Evolutionary conservation across 2,329 filamentous ascomycete species (phyloP).

Genomic region (Herpotrichia juniperi): DNA sequence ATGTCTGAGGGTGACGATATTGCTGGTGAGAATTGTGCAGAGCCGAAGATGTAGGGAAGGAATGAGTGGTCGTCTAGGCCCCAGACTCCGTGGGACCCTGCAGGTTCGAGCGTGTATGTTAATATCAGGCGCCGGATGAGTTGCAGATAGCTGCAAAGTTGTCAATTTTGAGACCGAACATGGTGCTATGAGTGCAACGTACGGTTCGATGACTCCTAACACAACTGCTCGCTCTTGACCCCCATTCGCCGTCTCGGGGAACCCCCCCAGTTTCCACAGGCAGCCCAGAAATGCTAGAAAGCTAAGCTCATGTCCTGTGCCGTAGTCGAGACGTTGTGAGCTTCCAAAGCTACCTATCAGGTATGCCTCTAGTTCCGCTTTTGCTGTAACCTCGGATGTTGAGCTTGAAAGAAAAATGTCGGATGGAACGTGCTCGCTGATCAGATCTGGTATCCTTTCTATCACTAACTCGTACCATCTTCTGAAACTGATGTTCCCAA

Average conservation of each 20-base stretch:
- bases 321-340: constrained; percentile 87
- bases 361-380: constrained; percentile 76
- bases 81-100: constrained; percentile 97
- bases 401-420: constrained; percentile 50
- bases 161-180: constrained; percentile 9
- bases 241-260: constrained; percentile 62
- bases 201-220: constrained; percentile 82
- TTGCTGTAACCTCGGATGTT: constrained; percentile 51
- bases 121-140: constrained; percentile 84
- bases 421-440: constrained; percentile 62
- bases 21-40: constrained; percentile 82
- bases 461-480: constrained; percentile 78
- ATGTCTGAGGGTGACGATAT: constrained; percentile 63
- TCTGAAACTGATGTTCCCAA: constrained; percentile 90
- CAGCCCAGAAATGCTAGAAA: constrained; percentile 90
- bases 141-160: constrained; percentile 68
- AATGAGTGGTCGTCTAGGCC: constrained; percentile 98
- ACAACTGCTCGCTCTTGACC: constrained; percentile 80
- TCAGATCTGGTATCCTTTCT: constrained; percentile 61
- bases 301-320: constrained; percentile 93
- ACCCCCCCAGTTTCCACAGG: constrained; percentile 88
- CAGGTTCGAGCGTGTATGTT: constrained; percentile 91
- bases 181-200: constrained; percentile 48
- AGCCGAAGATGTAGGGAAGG: constrained; percentile 91
- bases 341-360: constrained; percentile 88